Conservation (phyloP, 1,139 yeast species). For the Candida smagusa region DNA sequence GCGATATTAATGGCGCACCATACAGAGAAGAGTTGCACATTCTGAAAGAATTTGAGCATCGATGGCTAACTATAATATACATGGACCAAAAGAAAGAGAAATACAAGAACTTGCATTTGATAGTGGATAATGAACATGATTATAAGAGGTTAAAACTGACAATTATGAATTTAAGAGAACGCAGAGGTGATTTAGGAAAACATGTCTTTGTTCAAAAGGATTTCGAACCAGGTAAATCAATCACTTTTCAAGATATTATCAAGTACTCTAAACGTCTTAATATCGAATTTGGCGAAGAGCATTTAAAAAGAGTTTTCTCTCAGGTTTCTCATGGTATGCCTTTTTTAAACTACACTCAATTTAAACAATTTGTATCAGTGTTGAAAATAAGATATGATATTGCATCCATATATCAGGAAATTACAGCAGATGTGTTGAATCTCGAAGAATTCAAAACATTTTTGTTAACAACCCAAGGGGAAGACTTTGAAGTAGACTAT, state of each 20-base stretch:
- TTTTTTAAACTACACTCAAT: constrained; percentile 62
- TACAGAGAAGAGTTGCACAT: constrained; percentile 82
- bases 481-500: constrained; percentile 27
- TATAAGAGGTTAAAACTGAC: constrained; percentile 52
- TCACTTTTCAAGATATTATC: constrained; percentile 68
- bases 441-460: constrained; percentile 45
- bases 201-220: constrained; percentile 23
- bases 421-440: constrained; percentile 37
- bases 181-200: constrained; percentile 29
- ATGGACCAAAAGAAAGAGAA: constrained; percentile 55
- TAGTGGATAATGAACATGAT: constrained; percentile 65
- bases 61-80: constrained; percentile 83
- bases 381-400: constrained; percentile 37
- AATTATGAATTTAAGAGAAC: constrained; percentile 54
- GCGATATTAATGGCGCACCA: constrained; percentile 69
- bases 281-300: constrained; percentile 46
- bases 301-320: constrained; percentile 38
- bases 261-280: constrained; percentile 65
- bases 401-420: constrained; percentile 21
- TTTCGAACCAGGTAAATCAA: constrained; percentile 26
- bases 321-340: constrained; percentile 32
- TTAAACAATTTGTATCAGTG: constrained; percentile 63
- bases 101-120: constrained; percentile 62
- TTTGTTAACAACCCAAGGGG: constrained; percentile 49
- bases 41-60: constrained; percentile 57